Evolutionary conservation across 2,329 filamentous ascomycete genomes (phyloP), one percentile per base, ranked within the genome.

Genomic region (Cadophora malorum): DNA sequence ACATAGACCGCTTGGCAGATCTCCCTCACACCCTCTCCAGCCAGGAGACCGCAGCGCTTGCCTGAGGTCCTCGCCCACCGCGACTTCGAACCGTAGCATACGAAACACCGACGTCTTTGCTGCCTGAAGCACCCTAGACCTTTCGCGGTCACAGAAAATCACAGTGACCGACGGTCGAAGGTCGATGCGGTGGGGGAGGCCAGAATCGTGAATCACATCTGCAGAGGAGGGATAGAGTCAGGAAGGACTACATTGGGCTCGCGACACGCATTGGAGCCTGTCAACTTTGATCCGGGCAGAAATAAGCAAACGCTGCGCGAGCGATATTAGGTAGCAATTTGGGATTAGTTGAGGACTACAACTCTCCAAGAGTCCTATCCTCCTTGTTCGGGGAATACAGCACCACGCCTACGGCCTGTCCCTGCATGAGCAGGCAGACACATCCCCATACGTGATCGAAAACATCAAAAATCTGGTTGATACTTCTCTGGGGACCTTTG

Each of bases 151-250:
- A 49, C 62, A 66, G 25, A 63, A 64, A 50, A 67, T 45, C 38
- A 63, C 52, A 73, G 71, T 69, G 73, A 73, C 74, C 68, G 65
- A 63, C 67, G 74, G 73, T 73, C 73, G 70, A 67, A 71, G 68
- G 74, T 72, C 70, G 69, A 76, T 75, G 75, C 69, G 74, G 75
- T 70, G 74, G 75, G 68, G 70, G 73, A 70, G 74, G 71, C 66
- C 74, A 67, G 58, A 33, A 70, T 69, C 64, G 73, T 73, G 65
- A 73, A 67, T 59, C 63, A 63, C 72, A 60, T 56, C 63, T 64
- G 60, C 50, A 65, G 66, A 68, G 66, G 61, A 70, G 55, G 61
- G 67, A 68, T 62, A 66, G 61, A 53, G 52, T 66, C 47, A 56
- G 58, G 68, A 67, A 64, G 47, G 60, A 55, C 56, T 70, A 70